Base-by-base conservation (phyloP, 345 rosid species). In the Streptanthus diversifolius region DNA sequence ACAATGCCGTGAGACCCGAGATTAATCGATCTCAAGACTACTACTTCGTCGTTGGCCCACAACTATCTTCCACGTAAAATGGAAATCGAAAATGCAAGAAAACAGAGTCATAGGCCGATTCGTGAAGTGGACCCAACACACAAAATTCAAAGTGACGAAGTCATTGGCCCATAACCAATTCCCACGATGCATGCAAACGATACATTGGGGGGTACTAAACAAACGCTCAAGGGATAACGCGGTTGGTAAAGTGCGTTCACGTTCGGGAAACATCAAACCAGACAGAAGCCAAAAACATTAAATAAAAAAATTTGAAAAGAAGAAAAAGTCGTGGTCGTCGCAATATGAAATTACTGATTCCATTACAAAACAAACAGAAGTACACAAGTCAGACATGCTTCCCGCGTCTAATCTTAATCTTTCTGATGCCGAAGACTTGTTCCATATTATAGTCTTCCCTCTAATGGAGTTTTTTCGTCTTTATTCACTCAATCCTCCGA, bases 381-480 rank as follows among this genome's bases (percentile, higher is more conserved):
- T 54, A 68, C 63, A 52, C 27, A 47, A 75, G 79, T 76, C 79
- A 76, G 70, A 69, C 75, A 69, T 76, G 70, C 51, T 76, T 76
- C 79, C 79, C 79, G 79, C 79, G 79, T 76, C 32, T 66, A 29
- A 53, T 72, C 69, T 8, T 30, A 41, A 17, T 57, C 65, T 45
- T 45, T 56, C 29, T 40, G 1, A 63, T 44, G 57, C 70, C 58
- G 51, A 66, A 40, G 75, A 69, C 79, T 69, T 62, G 27, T 10
- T 69, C 35, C 52, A 53, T 69, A 58, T 68, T 43, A 67, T 41
- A 68, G 21, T 75, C 79, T 69, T 67, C 45, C 8, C 5, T 54
- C 70, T 72, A 53, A 48, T 24, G 27, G 10, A 22, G 10, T 68
- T 70, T 76, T 68, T 70, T 76, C 79, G 57, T 63, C 80, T 54